phyloP scores from a whole-genome alignment of 1,284 basidiomycete genomes.

The Porogramme epimiltina region DNA sequence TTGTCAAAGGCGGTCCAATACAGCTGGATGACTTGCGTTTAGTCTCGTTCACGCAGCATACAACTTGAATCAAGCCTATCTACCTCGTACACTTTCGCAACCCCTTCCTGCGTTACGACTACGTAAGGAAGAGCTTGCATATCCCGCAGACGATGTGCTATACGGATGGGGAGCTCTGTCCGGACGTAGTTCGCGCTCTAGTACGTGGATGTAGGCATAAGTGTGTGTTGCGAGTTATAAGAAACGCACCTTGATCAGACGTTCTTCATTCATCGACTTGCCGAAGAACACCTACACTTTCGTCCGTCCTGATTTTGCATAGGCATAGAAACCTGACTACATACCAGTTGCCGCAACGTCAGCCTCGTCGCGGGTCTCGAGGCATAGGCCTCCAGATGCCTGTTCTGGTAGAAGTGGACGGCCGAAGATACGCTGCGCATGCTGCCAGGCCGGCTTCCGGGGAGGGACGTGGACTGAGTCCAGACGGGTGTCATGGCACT shows the following conservation, averaged over 20 bases:
- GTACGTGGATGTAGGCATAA: background rate
- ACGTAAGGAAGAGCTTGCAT: constrained; percentile 86
- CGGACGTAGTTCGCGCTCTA: constrained; percentile 90
- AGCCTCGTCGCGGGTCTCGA: constrained; percentile 72
- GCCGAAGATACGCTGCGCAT: constrained; percentile 25
- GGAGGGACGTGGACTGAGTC: no score
- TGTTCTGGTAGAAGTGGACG: constrained; percentile 83
- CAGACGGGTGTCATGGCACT: no score
- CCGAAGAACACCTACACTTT: constrained; percentile 63
- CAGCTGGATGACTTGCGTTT: constrained; percentile 43
- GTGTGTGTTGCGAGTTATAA: background rate
- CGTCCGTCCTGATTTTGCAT: background rate
- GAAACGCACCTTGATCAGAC: constrained; percentile 66
- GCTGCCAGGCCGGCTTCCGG: no score
- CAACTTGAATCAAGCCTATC: constrained; percentile 27
- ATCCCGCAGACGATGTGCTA: constrained; percentile 87
- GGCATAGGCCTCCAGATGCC: constrained; percentile 82
- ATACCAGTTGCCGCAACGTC: constrained; percentile 81
- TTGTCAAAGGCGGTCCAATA: constrained; percentile 85
- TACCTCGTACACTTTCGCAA: constrained; percentile 86
- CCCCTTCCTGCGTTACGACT: constrained; percentile 85
- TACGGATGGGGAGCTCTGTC: constrained; percentile 84
- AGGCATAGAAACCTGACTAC: constrained; percentile 21
- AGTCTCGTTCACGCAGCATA: no score
- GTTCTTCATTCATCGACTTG: constrained; percentile 73